Evolutionary conservation across 2,329 filamentous ascomycete genomes (phyloP).

Genomic region (Aspergillus aculeatus): DNA sequence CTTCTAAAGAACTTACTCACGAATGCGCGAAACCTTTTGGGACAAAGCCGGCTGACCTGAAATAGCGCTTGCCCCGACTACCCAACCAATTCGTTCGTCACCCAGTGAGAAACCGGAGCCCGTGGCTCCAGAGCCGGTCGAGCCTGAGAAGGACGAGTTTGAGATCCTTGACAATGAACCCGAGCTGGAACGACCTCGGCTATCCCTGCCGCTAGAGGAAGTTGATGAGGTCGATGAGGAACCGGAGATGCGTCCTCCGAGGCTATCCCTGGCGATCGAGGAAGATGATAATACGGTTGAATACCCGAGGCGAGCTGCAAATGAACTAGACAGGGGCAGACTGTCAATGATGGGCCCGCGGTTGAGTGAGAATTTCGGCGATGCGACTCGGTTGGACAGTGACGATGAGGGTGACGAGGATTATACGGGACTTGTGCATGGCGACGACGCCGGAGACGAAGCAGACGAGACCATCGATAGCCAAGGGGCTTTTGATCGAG

Average conservation of each 20-base stretch:
- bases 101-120: conserved; percentile 37
- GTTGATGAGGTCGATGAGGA: conserved; percentile 48
- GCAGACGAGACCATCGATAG: conserved; percentile 38
- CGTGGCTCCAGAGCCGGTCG: conserved; percentile 12
- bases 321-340: conserved; percentile 37
- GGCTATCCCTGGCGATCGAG: conserved; percentile 44
- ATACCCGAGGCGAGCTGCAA: conserved; percentile 42
- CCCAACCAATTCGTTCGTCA: conserved; percentile 48
- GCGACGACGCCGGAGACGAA: conserved; percentile 33
- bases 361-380: conserved; percentile 53
- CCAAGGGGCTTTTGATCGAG: conserved; percentile 40
- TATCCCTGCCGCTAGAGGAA: conserved; percentile 50
- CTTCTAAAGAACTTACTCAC: no score
- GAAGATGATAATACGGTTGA: conserved; percentile 49
- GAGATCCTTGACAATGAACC: conserved; percentile 51
- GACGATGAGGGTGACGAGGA: conserved; percentile 39
- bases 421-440: conserved; percentile 35
- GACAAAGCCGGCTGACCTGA: conserved; percentile 3
- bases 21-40: background rate
- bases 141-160: conserved; percentile 36
- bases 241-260: conserved; percentile 37
- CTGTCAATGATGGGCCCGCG: conserved; percentile 46
- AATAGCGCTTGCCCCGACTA: conserved; percentile 51
- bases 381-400: conserved; percentile 47
- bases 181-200: conserved; percentile 40